A percentile compares a stretch with the other conserved stretches of the same genome.
These are phyloP conservation scores for Ceratopteris richardii DNA, from an alignment of 75 land plant genomes.

Conservation along the genomic window DNA sequence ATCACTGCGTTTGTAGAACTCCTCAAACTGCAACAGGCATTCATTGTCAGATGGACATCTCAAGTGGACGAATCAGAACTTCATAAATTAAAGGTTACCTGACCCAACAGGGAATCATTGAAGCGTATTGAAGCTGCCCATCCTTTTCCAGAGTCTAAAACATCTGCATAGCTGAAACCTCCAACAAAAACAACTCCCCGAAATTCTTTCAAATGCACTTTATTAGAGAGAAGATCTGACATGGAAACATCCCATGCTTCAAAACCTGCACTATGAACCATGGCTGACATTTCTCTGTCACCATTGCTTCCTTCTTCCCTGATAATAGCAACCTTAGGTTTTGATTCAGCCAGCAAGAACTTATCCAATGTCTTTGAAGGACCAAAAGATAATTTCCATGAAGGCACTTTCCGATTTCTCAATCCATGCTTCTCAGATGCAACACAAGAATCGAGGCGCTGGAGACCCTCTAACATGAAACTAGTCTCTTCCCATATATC, in stretches of 20 bases:
- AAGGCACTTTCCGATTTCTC: slow-evolving; percentile 52
- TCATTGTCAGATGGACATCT: too few relatives aligned
- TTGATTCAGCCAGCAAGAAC: slow-evolving; percentile 24
- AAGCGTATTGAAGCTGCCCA: slow-evolving; percentile 92
- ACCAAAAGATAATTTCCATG: slow-evolving; percentile 72
- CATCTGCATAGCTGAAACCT: slow-evolving; percentile 97
- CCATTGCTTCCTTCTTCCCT: slow-evolving; percentile 99
- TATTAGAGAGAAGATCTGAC: slow-evolving; percentile 74
- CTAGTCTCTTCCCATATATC: slow-evolving; percentile 95
- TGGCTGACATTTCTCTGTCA: slow-evolving; percentile 94
- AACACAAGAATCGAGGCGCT: slow-evolving; percentile 73
- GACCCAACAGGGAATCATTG: slow-evolving; percentile 59
- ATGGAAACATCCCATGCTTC: slow-evolving; percentile 94
- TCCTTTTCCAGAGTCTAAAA: slow-evolving; percentile 93
- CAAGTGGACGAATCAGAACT: too few relatives aligned
- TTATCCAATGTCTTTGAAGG: slow-evolving; percentile 53
- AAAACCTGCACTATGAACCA: slow-evolving; percentile 83
- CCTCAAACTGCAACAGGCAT: slow-evolving; percentile 51
- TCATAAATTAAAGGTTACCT: slow-evolving; percentile 15
- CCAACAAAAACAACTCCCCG: slow-evolving; percentile 88
- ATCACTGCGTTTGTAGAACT: slow-evolving; percentile 73
- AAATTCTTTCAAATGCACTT: slow-evolving; percentile 44
- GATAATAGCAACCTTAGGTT: slow-evolving; percentile 84
- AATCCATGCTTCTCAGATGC: slow-evolving; percentile 67
- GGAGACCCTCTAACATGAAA: slow-evolving; percentile 67